phyloP scores from a whole-genome alignment of 805 yeast species.

The Torulaspora quercuum region DNA sequence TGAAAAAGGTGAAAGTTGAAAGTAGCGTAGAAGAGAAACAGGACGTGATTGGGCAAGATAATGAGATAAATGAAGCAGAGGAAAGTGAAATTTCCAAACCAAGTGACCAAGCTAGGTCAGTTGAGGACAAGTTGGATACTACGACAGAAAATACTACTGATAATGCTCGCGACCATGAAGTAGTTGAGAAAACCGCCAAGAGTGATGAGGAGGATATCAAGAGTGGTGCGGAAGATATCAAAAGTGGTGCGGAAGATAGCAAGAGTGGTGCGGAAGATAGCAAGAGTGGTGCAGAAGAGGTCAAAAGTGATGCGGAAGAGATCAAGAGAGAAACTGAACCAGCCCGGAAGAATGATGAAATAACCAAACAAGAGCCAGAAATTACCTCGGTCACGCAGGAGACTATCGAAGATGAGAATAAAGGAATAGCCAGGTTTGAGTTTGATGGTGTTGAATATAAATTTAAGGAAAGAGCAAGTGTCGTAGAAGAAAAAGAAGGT shows the following conservation, averaged over 20 bases:
- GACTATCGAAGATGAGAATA: constrained; percentile 31
- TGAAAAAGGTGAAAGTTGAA: constrained; percentile 18
- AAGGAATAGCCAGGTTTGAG: constrained; percentile 41
- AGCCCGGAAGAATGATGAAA: not conserved
- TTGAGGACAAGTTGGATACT: too few species aligned
- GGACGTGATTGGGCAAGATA: constrained; percentile 16
- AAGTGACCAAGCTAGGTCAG: too few species aligned
- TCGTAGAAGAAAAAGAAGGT: constrained; percentile 88
- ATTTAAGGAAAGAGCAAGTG: constrained; percentile 90
- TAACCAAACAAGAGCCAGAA: constrained; percentile 5
- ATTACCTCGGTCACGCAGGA: constrained; percentile 28
- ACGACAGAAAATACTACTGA: too few species aligned
- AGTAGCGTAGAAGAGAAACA: constrained; percentile 22
- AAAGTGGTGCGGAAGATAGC: not conserved
- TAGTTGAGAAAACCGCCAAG: constrained; percentile 18
- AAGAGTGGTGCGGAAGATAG: constrained; percentile 10
- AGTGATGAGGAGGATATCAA: constrained; percentile 26
- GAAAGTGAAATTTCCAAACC: too few species aligned
- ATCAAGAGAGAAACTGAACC: too few species aligned
- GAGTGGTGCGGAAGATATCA: constrained; percentile 26
- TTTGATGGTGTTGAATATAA: constrained; percentile 75
- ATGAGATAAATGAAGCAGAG: constrained; percentile 14
- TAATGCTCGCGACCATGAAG: constrained; percentile 20
- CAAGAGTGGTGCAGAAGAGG: constrained; percentile 21
- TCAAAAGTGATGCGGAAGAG: not conserved